Evolutionary conservation across 2,329 filamentous ascomycete species (phyloP).

Genomic region (Zymoseptoria tritici): DNA sequence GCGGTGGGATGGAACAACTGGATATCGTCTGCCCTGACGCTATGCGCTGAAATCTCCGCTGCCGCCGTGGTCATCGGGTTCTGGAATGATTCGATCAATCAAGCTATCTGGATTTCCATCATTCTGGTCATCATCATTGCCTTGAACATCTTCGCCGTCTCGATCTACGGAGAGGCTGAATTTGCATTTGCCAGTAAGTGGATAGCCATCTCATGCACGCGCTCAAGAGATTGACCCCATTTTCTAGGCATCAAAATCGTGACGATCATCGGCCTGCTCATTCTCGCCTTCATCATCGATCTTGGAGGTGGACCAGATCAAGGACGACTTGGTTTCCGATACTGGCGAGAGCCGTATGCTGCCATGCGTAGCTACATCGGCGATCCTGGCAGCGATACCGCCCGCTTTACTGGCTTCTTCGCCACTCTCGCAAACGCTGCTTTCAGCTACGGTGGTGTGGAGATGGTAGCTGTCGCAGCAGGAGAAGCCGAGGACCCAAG

Average conservation of each 20-base stretch:
- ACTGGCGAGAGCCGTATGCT: slow-evolving; percentile 60
- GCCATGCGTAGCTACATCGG: slow-evolving; percentile 50
- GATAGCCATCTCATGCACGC: neutral
- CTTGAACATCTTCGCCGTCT: slow-evolving; percentile 52
- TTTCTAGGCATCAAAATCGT: slow-evolving; percentile 40
- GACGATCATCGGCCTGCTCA: slow-evolving; percentile 38
- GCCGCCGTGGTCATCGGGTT: slow-evolving; percentile 57
- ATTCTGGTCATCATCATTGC: slow-evolving; percentile 55
- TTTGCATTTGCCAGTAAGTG: slow-evolving; percentile 40
- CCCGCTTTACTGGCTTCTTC: slow-evolving; percentile 55
- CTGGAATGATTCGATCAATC: slow-evolving; percentile 38
- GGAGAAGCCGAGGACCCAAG: slow-evolving; percentile 49
- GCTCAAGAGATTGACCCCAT: neutral
- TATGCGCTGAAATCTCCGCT: slow-evolving; percentile 56
- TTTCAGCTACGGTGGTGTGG: slow-evolving; percentile 47
- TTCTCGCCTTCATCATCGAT: slow-evolving; percentile 48
- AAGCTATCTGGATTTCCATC: slow-evolving; percentile 44
- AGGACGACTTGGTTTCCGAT: slow-evolving; percentile 56
- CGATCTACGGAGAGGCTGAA: slow-evolving; percentile 44
- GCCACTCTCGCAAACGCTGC: slow-evolving; percentile 43
- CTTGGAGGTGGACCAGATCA: slow-evolving; percentile 55
- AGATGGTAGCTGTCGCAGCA: slow-evolving; percentile 49
- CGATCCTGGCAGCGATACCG: slow-evolving; percentile 38
- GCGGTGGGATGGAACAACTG: slow-evolving; percentile 37
- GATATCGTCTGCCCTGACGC: slow-evolving; percentile 36